These are phyloP conservation scores for Malassezia psittaci DNA, from an alignment of 1,284 basidiomycete species.

Conservation along the genomic window DNA sequence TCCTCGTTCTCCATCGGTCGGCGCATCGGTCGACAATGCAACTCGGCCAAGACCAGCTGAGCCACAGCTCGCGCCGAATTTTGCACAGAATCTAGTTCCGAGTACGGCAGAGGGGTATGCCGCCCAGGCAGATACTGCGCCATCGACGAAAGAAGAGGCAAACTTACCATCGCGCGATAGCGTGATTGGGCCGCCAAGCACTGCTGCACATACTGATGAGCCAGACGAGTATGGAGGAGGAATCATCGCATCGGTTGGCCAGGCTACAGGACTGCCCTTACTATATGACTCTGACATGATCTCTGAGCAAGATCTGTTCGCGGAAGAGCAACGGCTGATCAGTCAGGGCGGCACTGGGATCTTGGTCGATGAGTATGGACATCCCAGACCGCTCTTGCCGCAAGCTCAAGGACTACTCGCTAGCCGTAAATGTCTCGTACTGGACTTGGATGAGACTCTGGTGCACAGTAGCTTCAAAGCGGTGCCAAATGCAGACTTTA, in stretches of 20 bases:
- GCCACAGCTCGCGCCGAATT: too few relatives aligned
- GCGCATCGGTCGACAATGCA: too few relatives aligned
- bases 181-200: not conserved
- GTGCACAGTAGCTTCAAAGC: slow-evolving; percentile 63
- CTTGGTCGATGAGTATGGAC: slow-evolving; percentile 71
- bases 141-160: not conserved
- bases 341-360: slow-evolving; percentile 71
- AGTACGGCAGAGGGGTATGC: not conserved
- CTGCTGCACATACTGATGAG: slow-evolving; percentile 23
- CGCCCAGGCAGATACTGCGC: too few relatives aligned
- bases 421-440: slow-evolving; percentile 76
- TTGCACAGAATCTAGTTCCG: not conserved
- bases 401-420: slow-evolving; percentile 62
- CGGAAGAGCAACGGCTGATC: slow-evolving; percentile 70
- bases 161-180: not conserved
- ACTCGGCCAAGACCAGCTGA: too few relatives aligned
- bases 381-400: slow-evolving; percentile 70
- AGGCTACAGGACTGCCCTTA: slow-evolving; percentile 1
- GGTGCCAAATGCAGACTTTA: slow-evolving; percentile 89
- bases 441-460: slow-evolving; percentile 90
- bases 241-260: slow-evolving; percentile 45
- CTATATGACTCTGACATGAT: slow-evolving; percentile 26
- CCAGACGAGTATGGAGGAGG: slow-evolving; percentile 49
- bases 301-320: slow-evolving; percentile 54
- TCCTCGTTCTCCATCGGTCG: too few relatives aligned